Evolutionary conservation across 805 yeast genomes (phyloP).

Genomic region (Cyberlindnera galapagoensis): DNA sequence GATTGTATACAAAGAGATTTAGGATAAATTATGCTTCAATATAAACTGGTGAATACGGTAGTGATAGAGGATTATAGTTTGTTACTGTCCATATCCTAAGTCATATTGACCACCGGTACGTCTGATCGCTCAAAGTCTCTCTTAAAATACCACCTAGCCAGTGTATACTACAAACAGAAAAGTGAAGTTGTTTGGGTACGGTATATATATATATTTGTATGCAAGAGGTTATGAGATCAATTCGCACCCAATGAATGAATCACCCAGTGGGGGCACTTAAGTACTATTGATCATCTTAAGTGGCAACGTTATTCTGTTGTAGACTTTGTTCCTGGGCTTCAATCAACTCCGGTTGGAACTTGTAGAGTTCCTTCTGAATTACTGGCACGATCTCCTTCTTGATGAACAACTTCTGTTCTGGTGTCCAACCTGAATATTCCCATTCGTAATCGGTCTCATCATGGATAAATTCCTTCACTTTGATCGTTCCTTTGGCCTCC

Average conservation of each 20-base stretch:
- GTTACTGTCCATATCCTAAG: no score
- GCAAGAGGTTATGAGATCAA: no score
- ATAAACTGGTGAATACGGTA: not conserved
- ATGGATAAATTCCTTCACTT: constrained; percentile 66
- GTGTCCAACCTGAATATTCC: constrained; percentile 37
- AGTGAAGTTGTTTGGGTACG: no score
- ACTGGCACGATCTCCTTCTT: constrained; percentile 46
- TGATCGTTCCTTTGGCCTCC: constrained; percentile 40
- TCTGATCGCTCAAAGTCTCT: no score
- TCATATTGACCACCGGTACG: no score
- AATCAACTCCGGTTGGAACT: constrained; percentile 60
- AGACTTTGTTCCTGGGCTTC: constrained; percentile 55
- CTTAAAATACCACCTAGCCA: no score
- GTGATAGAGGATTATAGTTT: no score
- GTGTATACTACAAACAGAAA: no score
- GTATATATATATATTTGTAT: no score
- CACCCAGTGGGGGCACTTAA: no score
- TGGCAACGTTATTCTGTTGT: constrained; percentile 33
- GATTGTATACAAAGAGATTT: constrained; percentile 2
- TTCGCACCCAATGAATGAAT: no score
- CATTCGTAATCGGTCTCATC: constrained; percentile 68
- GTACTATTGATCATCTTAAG: no score
- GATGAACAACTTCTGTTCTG: constrained; percentile 33
- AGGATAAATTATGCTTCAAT: not conserved
- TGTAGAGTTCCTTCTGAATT: constrained; percentile 39